Conservation (phyloP, 2,329 filamentous ascomycete genomes). For the Microascus cirrosus region DNA sequence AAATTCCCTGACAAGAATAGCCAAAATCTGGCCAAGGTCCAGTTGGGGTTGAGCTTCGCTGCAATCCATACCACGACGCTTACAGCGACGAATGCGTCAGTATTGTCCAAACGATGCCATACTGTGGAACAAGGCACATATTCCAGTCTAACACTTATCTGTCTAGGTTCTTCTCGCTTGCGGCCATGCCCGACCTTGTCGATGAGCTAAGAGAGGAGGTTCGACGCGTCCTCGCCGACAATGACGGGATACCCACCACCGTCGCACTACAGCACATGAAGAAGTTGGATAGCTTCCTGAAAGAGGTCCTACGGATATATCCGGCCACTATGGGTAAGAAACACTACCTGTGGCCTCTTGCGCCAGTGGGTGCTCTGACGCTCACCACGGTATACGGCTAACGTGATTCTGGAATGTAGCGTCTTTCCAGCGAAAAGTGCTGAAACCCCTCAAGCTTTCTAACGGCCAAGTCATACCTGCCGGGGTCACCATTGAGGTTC, state of each 20-base stretch:
- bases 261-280: slow-evolving; percentile 23
- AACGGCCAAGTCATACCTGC: slow-evolving; percentile 23
- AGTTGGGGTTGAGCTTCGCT: slow-evolving; percentile 32
- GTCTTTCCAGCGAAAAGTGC: too few species aligned
- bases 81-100: slow-evolving; percentile 29
- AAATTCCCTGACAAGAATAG: slow-evolving; percentile 19
- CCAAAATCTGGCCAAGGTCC: slow-evolving; percentile 24
- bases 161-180: slow-evolving; percentile 33
- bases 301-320: slow-evolving; percentile 21
- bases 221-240: slow-evolving; percentile 19
- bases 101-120: too few species aligned
- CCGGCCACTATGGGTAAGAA: slow-evolving; percentile 8
- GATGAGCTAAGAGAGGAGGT: slow-evolving; percentile 41
- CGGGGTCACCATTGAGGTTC: slow-evolving; percentile 29
- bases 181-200: slow-evolving; percentile 34
- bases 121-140: too few species aligned
- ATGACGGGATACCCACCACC: slow-evolving; percentile 19
- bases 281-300: slow-evolving; percentile 28
- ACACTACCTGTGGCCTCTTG: neutral
- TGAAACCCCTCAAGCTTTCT: neutral
- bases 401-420: too few species aligned
- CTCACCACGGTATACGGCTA: too few species aligned
- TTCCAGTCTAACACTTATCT: too few species aligned
- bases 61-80: slow-evolving; percentile 40
- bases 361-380: too few species aligned